Evolutionary conservation across 2,329 filamentous ascomycete genomes (phyloP), one percentile per base, ranked within the genome.

Genomic region (Dichotomopilus funicola): DNA sequence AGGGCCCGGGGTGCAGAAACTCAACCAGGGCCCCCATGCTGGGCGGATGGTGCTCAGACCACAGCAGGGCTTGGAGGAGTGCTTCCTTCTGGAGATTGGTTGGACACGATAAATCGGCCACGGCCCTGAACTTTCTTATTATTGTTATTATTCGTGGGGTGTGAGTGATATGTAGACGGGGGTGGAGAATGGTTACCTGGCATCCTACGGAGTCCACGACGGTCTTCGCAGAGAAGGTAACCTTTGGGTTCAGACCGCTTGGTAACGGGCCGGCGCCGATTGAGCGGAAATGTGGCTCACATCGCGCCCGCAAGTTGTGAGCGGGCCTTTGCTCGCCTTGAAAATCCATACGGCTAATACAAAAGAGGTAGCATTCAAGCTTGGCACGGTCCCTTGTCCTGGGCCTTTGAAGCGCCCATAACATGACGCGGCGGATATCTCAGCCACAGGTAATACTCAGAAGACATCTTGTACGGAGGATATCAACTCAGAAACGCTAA

Each of bases 71-170:
- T 61, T 63, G 59, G 56, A 54, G 54, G 58, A 7, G 10, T 49
- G 51, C 54, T 62, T 61, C 59, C 57, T 62, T 58, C 53, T 59
- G 50, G 45, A 61, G 37, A 46, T 55, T 62, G 63, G 62, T 61
- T 64, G 64, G 61, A 53, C 54, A 52, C 59, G 51, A 61, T 47
- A 40, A 53, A 41, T 49, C 55, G 46, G 31, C 51, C 38, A 27
- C 19, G 19, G 19, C 19, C 19, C 19, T 27, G 19, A 27, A 19
- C 19, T 48, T 55, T 55, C 46, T 53, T 6, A 11, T 53, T 45
- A 53, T 54, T 49, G 27, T 41, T 51, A 45, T 60, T 36, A 11
- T 33, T 47, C 19, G 19, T 27, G 19, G 19, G 19, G 19, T 27
- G 19, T 27, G 19, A 27, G 19, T 27, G 19, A 27, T 27, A 27